Evolutionary conservation across 2,329 filamentous ascomycete genomes (phyloP), one percentile per base, ranked within the genome.

Genomic region (Hirsutella rhossiliensis): DNA sequence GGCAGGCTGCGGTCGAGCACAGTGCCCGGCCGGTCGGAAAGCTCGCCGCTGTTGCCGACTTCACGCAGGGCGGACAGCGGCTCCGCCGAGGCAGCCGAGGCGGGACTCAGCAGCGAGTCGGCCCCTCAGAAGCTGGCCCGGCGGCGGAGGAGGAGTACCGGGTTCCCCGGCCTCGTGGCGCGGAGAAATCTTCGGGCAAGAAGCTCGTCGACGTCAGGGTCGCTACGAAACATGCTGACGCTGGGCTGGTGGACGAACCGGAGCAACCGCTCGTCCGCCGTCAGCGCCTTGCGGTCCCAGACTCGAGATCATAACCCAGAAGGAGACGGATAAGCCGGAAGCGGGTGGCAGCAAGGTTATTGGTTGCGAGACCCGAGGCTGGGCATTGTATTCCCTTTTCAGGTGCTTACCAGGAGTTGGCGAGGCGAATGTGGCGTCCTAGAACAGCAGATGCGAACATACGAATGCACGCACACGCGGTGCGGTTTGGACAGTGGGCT

Each of bases 131-230:
- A 48, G 54, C 53, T 63, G 55, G 48, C 51, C 12, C 66, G 72
- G 13, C 62, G 71, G 28, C 62, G 77, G 38, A 64, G 77, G 50
- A 76, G 72, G 52, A 80, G 76, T 15, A 80, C 75, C 0, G 77
- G 77, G 0, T 81, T 82, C 48, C 76, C 75, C 0, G 75, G 77
- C 0, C 77, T 81, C 44, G 74, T 69, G 5, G 75, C 77, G 6
- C 65, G 76, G 34, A 65, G 65, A 40, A 60, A 64, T 30, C 56
- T 63, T 17, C 56, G 63, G 39, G 64, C 62, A 47, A 64, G 60
- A 39, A 54, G 59, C 34, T 63, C 65, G 6, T 60, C 61, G 2
- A 51, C 73, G 1, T 75, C 77, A 40, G 71, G 72, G 13, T 67
- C 73, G 0, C 55, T 75, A 1, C 66, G 70, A 5, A 71, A 70